These are phyloP conservation scores for Yamadazyma phyllophila DNA, from an alignment of 805 yeast genomes.

Conservation along the genomic window DNA sequence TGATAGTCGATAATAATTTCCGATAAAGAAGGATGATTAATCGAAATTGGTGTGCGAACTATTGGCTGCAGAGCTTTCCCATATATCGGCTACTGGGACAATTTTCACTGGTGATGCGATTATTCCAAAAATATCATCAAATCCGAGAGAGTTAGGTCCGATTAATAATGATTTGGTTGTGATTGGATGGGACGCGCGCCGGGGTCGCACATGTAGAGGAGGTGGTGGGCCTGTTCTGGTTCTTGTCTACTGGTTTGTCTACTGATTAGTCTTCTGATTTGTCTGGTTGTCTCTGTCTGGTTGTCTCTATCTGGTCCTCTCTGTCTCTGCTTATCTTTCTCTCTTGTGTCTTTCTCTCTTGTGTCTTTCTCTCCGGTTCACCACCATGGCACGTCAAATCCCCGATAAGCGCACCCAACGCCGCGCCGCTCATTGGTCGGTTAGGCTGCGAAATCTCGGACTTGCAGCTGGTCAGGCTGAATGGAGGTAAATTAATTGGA, in stretches of 20 bases:
- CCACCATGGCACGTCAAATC: not conserved
- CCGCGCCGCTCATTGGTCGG: not conserved
- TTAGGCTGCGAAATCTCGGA: not conserved
- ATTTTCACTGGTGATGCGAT: constrained; percentile 2
- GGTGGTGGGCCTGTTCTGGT: too few relatives aligned
- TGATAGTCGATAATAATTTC: not conserved
- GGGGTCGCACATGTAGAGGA: not conserved
- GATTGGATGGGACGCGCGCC: constrained; percentile 1
- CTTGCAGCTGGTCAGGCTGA: not conserved
- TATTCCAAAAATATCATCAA: constrained; percentile 1
- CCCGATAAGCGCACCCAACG: not conserved
- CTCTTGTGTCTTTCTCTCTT: too few relatives aligned
- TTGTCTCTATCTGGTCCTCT: too few relatives aligned
- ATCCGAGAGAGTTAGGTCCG: not conserved
- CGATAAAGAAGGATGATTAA: constrained; percentile 7
- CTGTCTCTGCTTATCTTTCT: too few relatives aligned
- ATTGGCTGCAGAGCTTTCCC: constrained; percentile 10
- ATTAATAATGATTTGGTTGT: constrained; percentile 5
- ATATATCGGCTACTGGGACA: constrained; percentile 4
- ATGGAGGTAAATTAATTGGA: not conserved
- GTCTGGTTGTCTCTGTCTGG: too few relatives aligned
- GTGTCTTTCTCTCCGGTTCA: too few relatives aligned
- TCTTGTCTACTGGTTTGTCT: too few relatives aligned
- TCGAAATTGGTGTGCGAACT: constrained; percentile 5
- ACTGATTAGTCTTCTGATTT: too few relatives aligned